phyloP scores from a whole-genome alignment of 164 flowering plant genomes.

The Vitis amurensis region DNA sequence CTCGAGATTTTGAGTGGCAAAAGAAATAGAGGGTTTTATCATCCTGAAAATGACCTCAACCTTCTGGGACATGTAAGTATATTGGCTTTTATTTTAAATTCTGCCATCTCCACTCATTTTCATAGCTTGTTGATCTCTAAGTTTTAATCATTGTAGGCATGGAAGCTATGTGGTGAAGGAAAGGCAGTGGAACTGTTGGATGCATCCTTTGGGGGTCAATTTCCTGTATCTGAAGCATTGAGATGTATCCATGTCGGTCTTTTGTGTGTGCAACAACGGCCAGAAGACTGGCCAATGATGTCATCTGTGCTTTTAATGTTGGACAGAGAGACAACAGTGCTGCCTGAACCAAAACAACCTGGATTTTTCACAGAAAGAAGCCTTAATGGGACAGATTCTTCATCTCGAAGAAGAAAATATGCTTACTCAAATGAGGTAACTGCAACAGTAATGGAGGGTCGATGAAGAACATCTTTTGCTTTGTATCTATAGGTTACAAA shows the following conservation, averaged over 20 bases:
- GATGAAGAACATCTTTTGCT: too few species aligned
- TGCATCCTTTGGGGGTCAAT: not conserved
- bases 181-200: conserved; percentile 8
- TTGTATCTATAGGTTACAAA: too few species aligned
- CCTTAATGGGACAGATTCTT: too few species aligned
- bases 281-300: conserved; percentile 18
- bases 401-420: too few species aligned
- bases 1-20: not conserved
- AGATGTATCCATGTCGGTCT: conserved; percentile 11
- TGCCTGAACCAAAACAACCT: not conserved
- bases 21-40: not conserved
- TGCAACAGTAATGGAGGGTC: too few species aligned
- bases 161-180: conserved; percentile 19
- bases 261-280: conserved; percentile 8
- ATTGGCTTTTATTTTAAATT: too few species aligned
- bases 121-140: too few species aligned
- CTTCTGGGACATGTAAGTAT: not conserved
- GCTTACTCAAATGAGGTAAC: too few species aligned
- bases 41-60: not conserved
- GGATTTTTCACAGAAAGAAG: not conserved
- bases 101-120: too few species aligned
- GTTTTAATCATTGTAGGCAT: conserved; percentile 12
- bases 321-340: not conserved
- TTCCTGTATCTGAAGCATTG: not conserved
- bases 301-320: conserved; percentile 14